Conservation (phyloP, 352 stramenopile genomes). For the Thraustochytrium sp. region DNA sequence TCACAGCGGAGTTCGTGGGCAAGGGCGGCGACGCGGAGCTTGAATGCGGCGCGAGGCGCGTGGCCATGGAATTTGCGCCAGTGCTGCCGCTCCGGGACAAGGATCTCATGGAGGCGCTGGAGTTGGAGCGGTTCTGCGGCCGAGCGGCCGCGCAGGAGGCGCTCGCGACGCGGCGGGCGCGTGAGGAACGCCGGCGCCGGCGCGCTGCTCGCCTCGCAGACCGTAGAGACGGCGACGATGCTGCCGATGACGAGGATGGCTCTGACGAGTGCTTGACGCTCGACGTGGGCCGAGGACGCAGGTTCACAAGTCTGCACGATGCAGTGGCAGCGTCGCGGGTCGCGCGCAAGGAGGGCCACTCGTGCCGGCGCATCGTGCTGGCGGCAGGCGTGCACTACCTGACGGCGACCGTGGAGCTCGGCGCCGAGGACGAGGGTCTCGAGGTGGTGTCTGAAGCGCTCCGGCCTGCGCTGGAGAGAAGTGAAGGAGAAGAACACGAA, state of each 20-base stretch:
- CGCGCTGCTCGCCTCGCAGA: too few relatives aligned
- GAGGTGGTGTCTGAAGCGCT: neutral
- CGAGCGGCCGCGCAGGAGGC: neutral
- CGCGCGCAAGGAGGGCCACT: neutral
- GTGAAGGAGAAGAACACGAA: too few relatives aligned
- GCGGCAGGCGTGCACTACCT: neutral
- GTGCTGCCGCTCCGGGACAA: neutral
- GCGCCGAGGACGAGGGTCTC: neutral
- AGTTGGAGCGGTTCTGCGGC: neutral
- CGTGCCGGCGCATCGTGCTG: conserved; percentile 8
- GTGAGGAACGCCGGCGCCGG: too few relatives aligned
- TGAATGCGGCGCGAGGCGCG: neutral
- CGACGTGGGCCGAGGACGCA: neutral
- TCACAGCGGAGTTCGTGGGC: neutral
- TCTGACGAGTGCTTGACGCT: neutral
- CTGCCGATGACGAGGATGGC: too few relatives aligned
- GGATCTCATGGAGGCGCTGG: neutral
- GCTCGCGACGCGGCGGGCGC: too few relatives aligned
- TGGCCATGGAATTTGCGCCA: neutral
- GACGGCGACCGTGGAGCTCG: neutral
- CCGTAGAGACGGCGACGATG: too few relatives aligned
- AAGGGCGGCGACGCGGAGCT: neutral
- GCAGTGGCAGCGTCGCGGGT: neutral
- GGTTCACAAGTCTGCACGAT: too few relatives aligned
- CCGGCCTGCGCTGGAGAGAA: too few relatives aligned